Percentiles rank a stretch among this genome's conserved stretches.
These are phyloP conservation scores for Trichosporon sp. DNA, from an alignment of 1,284 basidiomycete species.

Conservation along the genomic window DNA sequence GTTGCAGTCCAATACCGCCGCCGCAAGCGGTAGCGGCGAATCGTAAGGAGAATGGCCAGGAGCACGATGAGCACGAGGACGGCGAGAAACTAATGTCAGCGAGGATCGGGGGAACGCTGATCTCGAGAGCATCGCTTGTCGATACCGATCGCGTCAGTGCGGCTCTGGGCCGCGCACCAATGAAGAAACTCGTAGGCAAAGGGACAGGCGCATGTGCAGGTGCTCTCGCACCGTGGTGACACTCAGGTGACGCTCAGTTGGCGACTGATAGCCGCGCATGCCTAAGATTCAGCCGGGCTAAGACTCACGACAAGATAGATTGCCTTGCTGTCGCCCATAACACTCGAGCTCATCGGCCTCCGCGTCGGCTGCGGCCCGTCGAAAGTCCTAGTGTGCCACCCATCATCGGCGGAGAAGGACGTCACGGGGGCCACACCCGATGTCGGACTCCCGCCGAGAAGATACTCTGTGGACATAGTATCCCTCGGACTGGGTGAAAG, in stretches of 20 bases:
- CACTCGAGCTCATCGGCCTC: not conserved
- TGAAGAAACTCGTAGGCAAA: no score
- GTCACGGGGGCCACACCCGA: not conserved
- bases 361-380: not conserved
- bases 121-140: no score
- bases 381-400: not conserved
- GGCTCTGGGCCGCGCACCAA: no score
- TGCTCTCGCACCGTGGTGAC: no score
- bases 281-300: no score
- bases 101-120: no score
- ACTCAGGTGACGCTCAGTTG: no score
- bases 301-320: slow-evolving; percentile 1
- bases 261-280: no score
- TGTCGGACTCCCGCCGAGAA: not conserved
- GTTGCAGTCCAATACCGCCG: slow-evolving; percentile 36
- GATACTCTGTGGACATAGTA: not conserved
- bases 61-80: slow-evolving; percentile 33
- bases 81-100: slow-evolving; percentile 34
- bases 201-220: no score
- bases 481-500: not conserved
- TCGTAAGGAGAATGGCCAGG: slow-evolving; percentile 30
- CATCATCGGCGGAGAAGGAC: not conserved
- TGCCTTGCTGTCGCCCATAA: not conserved
- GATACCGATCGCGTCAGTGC: not conserved
- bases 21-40: slow-evolving; percentile 30